Conservation (phyloP, 495 filamentous ascomycete genomes). For the Copromyces sp. region DNA sequence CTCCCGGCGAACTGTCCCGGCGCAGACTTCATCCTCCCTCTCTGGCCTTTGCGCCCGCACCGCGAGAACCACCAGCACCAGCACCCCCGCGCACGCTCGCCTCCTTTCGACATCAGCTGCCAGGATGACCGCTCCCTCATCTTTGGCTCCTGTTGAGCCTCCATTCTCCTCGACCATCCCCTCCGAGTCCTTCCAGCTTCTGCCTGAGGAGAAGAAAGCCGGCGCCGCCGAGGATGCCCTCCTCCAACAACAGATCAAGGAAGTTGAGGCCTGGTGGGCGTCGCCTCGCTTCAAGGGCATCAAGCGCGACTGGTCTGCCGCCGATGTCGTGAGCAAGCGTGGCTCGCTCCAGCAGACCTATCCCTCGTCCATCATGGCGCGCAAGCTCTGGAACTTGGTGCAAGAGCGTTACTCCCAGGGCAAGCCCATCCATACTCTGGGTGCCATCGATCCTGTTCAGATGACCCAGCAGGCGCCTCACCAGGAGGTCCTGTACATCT, state of each 20-base stretch:
- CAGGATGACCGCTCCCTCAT: constrained; percentile 17
- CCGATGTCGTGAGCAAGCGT: constrained; percentile 85
- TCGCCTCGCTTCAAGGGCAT: constrained; percentile 77
- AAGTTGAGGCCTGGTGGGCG: constrained; percentile 82
- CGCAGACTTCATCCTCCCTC: constrained; percentile 7
- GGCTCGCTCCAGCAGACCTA: constrained; percentile 80
- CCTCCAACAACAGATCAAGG: constrained; percentile 65
- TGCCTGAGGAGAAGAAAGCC: constrained; percentile 60
- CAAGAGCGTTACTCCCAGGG: constrained; percentile 63
- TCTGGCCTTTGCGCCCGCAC: constrained; percentile 2
- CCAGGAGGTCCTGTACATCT: constrained; percentile 92
- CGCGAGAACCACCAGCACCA: not conserved
- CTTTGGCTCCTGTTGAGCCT: constrained; percentile 24
- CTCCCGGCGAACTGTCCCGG: constrained; percentile 14
- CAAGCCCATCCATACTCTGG: constrained; percentile 90
- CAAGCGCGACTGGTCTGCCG: constrained; percentile 80
- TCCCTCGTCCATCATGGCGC: constrained; percentile 83
- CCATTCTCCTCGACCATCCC: constrained; percentile 46
- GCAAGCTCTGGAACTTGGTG: constrained; percentile 85
- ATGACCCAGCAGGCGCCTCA: constrained; percentile 98
- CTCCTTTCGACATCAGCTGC: constrained; percentile 14
- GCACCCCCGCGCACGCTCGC: constrained; percentile 1
- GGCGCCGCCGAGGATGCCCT: constrained; percentile 73
- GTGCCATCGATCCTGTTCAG: constrained; percentile 93
- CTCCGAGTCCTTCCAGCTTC: constrained; percentile 69